These are phyloP conservation scores for Kodamaea leandrae DNA, from an alignment of 805 yeast genomes.

Conservation along the genomic window DNA sequence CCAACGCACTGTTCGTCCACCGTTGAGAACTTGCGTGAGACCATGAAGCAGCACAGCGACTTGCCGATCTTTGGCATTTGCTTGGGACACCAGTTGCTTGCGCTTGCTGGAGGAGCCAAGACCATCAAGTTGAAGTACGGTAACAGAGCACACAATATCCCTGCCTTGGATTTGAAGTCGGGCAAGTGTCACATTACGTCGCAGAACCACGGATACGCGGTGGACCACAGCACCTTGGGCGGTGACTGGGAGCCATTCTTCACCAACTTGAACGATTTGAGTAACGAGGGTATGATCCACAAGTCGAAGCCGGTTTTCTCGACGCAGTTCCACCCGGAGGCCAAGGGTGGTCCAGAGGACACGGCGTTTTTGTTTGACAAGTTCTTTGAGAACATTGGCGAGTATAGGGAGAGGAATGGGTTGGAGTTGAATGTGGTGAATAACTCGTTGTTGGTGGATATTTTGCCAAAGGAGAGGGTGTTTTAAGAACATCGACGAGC, in stretches of 20 bases:
- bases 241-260: constrained; percentile 83
- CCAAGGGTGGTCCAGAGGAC: constrained; percentile 98
- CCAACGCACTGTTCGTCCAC: constrained; percentile 88
- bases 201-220: constrained; percentile 98
- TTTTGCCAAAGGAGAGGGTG: constrained; percentile 65
- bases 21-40: constrained; percentile 65
- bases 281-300: constrained; percentile 98
- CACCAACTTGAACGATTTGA: constrained; percentile 89
- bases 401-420: constrained; percentile 43
- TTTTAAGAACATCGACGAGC: constrained; percentile 24
- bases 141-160: constrained; percentile 98
- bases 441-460: constrained; percentile 54
- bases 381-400: constrained; percentile 68
- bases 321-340: constrained; percentile 98
- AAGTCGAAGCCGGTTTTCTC: constrained; percentile 84
- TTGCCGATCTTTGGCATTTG: constrained; percentile 97
- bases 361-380: constrained; percentile 88
- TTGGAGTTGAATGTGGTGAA: constrained; percentile 41
- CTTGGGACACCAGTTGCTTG: constrained; percentile 94
- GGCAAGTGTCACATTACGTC: constrained; percentile 98
- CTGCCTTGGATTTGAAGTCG: constrained; percentile 83
- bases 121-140: constrained; percentile 94
- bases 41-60: constrained; percentile 60
- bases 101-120: constrained; percentile 91
- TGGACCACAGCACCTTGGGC: constrained; percentile 71